A percentile compares a stretch with the other conserved stretches of the same genome.
These are phyloP conservation scores for Yamadazyma sp. DNA, from an alignment of 1,139 yeast genomes.

Conservation along the genomic window DNA sequence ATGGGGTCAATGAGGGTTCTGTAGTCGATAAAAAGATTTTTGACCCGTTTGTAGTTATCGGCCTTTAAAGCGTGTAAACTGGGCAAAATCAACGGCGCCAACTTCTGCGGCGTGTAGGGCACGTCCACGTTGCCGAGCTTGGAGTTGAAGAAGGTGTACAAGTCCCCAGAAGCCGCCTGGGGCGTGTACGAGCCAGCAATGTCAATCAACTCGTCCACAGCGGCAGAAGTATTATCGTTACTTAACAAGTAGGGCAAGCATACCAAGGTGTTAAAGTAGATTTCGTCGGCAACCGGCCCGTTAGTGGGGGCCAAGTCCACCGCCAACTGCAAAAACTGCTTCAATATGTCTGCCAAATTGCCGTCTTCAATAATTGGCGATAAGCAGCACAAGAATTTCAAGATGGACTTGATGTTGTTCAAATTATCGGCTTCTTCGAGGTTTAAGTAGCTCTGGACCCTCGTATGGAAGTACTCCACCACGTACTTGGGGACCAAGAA, in stretches of 20 bases:
- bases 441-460: constrained; percentile 27
- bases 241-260: constrained; percentile 69
- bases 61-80: constrained; percentile 46
- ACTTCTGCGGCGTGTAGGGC: constrained; percentile 57
- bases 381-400: constrained; percentile 69
- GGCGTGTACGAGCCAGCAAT: constrained; percentile 41
- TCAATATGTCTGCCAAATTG: constrained; percentile 51
- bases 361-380: constrained; percentile 59
- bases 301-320: constrained; percentile 45
- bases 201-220: constrained; percentile 45
- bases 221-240: constrained; percentile 37
- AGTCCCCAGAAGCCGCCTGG: constrained; percentile 21
- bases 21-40: constrained; percentile 34
- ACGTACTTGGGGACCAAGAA: constrained; percentile 68
- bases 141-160: constrained; percentile 39
- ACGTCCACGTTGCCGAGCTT: constrained; percentile 29
- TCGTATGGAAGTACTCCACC: constrained; percentile 66
- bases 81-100: constrained; percentile 53
- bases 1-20: constrained; percentile 35
- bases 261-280: constrained; percentile 62
- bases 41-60: constrained; percentile 27
- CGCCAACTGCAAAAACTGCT: constrained; percentile 55
- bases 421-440: constrained; percentile 52
- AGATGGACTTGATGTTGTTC: constrained; percentile 66
- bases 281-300: constrained; percentile 55